Conservation (phyloP, 1,284 basidiomycete species). For the Moesziomyces sp. region DNA sequence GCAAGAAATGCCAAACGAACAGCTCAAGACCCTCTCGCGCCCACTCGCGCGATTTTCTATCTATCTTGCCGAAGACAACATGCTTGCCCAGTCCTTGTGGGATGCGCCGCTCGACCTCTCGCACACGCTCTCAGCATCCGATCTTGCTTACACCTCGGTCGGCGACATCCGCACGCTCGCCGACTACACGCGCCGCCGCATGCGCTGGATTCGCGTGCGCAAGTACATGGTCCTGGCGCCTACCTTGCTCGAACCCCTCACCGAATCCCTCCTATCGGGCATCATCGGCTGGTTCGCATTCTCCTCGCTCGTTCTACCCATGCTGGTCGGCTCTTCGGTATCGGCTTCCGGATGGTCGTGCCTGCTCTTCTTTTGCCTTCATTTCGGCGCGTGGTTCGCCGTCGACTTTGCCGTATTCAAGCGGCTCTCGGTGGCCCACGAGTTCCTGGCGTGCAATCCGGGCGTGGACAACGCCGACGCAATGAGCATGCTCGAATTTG, state of each 20-base stretch:
- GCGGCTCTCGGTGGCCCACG: conserved; percentile 33
- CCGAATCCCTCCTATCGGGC: conserved; percentile 63
- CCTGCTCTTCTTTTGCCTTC: conserved; percentile 32
- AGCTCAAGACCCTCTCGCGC: conserved; percentile 41
- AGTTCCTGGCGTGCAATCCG: conserved; percentile 33
- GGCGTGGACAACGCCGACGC: conserved; percentile 20
- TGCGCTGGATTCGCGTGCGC: conserved; percentile 67
- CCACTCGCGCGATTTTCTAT: conserved; percentile 65
- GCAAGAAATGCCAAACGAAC: conserved; percentile 19
- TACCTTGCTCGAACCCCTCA: conserved; percentile 63
- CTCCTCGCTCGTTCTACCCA: conserved; percentile 23
- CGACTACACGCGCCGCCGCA: conserved; percentile 60
- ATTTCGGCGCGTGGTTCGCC: conserved; percentile 38
- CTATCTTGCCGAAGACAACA: conserved; percentile 67
- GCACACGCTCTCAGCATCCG: conserved; percentile 53
- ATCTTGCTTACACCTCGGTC: conserved; percentile 62
- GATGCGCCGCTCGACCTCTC: conserved; percentile 52
- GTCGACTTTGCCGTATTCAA: conserved; percentile 38
- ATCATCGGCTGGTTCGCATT: conserved; percentile 54
- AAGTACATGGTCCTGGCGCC: conserved; percentile 64
- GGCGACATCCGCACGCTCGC: conserved; percentile 63
- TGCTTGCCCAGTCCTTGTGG: conserved; percentile 65
- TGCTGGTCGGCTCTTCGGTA: conserved; percentile 1
- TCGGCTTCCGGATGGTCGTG: conserved; percentile 4
- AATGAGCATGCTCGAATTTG: conserved; percentile 32